phyloP scores from a whole-genome alignment of 352 stramenopile genomes.

The Globisporangium barbulae region DNA sequence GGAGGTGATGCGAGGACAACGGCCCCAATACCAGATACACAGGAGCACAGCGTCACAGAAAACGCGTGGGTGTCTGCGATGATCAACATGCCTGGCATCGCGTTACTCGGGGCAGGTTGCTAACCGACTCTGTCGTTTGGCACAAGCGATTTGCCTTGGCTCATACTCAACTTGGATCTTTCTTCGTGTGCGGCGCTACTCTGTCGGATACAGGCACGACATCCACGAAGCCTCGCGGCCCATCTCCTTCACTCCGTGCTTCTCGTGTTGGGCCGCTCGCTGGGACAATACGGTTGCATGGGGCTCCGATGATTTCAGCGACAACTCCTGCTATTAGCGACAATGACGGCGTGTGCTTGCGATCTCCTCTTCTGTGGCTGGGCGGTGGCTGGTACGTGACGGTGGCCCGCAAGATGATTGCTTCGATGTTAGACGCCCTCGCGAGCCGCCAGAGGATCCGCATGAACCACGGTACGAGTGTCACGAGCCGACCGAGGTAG shows the following conservation, averaged over 20 bases:
- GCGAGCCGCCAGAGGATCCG: conserved; percentile 3
- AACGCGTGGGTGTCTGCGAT: not conserved
- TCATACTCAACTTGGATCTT: not conserved
- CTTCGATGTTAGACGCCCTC: conserved; percentile 15
- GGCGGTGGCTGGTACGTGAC: conserved; percentile 19
- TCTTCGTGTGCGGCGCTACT: not conserved
- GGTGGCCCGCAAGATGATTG: conserved; percentile 22
- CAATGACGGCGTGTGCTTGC: not conserved
- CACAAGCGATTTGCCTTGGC: not conserved
- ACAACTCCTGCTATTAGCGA: not conserved
- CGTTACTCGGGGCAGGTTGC: not conserved
- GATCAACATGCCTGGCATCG: not conserved
- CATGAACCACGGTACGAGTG: conserved; percentile 12
- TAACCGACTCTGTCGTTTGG: not conserved
- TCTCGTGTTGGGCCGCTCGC: too few species aligned
- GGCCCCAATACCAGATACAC: not conserved
- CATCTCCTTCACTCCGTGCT: not conserved
- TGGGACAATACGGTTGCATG: not conserved
- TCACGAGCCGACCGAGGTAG: conserved; percentile 19
- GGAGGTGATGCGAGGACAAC: not conserved
- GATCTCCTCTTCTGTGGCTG: not conserved
- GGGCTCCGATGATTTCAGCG: not conserved
- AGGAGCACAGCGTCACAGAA: not conserved
- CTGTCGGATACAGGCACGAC: too few species aligned
- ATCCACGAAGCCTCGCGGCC: not conserved